A percentile compares a stretch with the other conserved stretches of the same genome.
Evolutionary conservation across 345 rosid species (phyloP).

Genomic region (Corchorus olitorius): DNA sequence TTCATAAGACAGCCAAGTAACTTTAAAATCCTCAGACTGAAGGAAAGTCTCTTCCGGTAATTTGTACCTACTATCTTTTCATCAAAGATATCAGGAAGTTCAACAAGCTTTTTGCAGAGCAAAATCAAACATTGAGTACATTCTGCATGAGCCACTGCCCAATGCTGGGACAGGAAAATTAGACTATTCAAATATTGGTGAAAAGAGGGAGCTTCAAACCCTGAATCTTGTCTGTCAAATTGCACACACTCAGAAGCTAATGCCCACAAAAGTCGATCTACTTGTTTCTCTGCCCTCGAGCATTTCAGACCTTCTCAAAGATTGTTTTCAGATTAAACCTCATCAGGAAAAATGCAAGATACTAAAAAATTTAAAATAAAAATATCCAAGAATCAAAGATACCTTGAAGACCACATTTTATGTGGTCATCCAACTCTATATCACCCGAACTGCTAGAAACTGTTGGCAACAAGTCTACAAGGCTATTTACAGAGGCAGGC

Average conservation of each 20-base stretch:
- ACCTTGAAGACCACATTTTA: slow-evolving; percentile 77
- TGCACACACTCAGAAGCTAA: slow-evolving; percentile 69
- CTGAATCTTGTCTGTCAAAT: slow-evolving; percentile 54
- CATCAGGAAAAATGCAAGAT: not conserved
- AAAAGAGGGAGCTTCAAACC: slow-evolving; percentile 37
- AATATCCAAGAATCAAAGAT: slow-evolving; percentile 9
- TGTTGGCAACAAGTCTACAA: slow-evolving; percentile 51
- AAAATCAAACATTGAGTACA: slow-evolving; percentile 61
- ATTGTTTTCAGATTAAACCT: slow-evolving; percentile 3
- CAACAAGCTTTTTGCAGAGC: slow-evolving; percentile 62
- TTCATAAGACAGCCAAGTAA: slow-evolving; percentile 66
- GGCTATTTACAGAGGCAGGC: slow-evolving; percentile 49
- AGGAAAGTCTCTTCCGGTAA: slow-evolving; percentile 54
- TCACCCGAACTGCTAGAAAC: slow-evolving; percentile 43
- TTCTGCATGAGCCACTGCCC: slow-evolving; percentile 74
- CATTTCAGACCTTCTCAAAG: slow-evolving; percentile 55
- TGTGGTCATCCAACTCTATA: slow-evolving; percentile 48
- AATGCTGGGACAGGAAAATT: slow-evolving; percentile 70
- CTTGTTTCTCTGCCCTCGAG: slow-evolving; percentile 73
- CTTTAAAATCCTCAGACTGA: slow-evolving; percentile 76
- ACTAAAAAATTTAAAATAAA: not conserved
- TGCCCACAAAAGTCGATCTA: slow-evolving; percentile 62
- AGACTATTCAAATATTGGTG: slow-evolving; percentile 56
- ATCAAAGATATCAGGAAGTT: slow-evolving; percentile 51
- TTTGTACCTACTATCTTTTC: slow-evolving; percentile 58